phyloP scores from a whole-genome alignment of 352 stramenopile genomes.

The Phytophthora rubi region DNA sequence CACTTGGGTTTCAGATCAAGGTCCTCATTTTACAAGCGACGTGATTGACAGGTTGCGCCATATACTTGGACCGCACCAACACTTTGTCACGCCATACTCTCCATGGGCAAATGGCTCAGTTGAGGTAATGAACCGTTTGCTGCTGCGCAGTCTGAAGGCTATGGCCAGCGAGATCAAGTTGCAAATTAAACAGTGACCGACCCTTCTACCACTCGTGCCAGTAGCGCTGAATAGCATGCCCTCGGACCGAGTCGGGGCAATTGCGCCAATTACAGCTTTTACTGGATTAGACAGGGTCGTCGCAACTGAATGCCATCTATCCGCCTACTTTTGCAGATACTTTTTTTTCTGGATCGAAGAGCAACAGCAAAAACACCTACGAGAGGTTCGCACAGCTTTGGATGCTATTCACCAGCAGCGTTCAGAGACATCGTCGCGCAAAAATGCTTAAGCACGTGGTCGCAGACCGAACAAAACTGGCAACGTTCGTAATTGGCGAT shows the following conservation, averaged over 20 bases:
- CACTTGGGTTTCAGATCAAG: neutral
- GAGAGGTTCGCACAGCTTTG: neutral
- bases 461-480: neutral
- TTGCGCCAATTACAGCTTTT: constrained; percentile 10
- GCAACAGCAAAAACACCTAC: neutral
- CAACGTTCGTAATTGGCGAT: neutral
- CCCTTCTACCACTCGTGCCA: constrained; percentile 15
- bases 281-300: constrained; percentile 5
- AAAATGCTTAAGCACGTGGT: neutral
- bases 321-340: neutral
- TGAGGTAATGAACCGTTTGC: neutral
- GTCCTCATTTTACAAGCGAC: neutral
- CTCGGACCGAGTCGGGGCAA: neutral
- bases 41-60: neutral
- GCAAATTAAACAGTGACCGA: neutral
- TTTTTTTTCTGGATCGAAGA: neutral
- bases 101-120: neutral
- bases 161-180: neutral
- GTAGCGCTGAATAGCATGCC: constrained; percentile 17
- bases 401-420: neutral
- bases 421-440: neutral
- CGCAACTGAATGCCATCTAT: neutral
- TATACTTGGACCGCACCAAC: neutral
- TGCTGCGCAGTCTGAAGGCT: neutral
- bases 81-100: neutral